Evolutionary conservation across 2,329 filamentous ascomycete species (phyloP), one percentile per base, ranked within the genome.

Genomic region (Geosmithia putterillii): DNA sequence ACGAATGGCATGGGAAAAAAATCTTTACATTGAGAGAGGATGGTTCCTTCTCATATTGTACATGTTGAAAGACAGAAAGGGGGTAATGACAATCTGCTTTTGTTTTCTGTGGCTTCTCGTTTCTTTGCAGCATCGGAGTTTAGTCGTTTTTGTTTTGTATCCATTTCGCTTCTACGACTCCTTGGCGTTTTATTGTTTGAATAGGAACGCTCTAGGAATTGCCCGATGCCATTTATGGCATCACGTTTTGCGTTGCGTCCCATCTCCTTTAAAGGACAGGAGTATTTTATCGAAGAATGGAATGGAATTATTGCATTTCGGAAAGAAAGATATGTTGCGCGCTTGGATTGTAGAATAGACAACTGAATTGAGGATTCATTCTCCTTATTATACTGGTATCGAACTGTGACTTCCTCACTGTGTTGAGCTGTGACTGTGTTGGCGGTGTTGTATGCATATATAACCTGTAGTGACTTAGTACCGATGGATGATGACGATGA

Each of bases 1-100:
- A 36, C 19, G 23, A 44, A 20, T 22, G 14, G 19, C n/a, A 40
- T 64, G 60, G 32, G 61, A 47, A 57, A 41, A 44, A 45, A 37
- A 43, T n/a, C n/a, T n/a, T n/a, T n/a, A n/a, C n/a, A n/a, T n/a
- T n/a, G 10, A 32, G 28, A 32, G 10, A 6, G 22, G 38, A 40
- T 40, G 22, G 10, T 19, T 12, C 17, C 36, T 12, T 18, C 17
- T 19, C 36, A 38, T 5, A n/a, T 35, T 42, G 25, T 35, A 17
- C 10, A 42, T 36, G 36, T 35, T 25, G 40, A 28, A 35, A 42
- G 28, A n/a, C 12, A 12, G 18, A 40, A 23, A n/a, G n/a, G n/a
- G 21, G 38, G 20, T 40, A 20, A 21, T 40, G 38, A 17, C 14
- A n/a, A 9, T 40, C 10, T 3, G 4, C 12, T 40, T 22, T 22